Evolutionary conservation across 2,329 filamentous ascomycete species (phyloP).

Genomic region (Tolypocladium pustulatum): DNA sequence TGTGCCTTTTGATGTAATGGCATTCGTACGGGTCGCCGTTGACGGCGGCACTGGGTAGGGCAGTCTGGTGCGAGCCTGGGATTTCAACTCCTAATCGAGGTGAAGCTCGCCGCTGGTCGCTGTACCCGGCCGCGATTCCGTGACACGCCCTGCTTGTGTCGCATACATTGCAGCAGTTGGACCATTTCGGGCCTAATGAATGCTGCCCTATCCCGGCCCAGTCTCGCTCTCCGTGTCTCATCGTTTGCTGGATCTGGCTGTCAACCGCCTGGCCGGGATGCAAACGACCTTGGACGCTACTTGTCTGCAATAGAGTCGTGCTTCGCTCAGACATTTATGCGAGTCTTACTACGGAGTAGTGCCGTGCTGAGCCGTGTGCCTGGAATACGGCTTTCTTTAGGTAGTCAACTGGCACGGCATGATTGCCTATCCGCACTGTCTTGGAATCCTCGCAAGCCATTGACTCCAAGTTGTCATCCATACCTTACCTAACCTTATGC

Average conservation of each 20-base stretch:
- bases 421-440: background rate
- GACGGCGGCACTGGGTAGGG: background rate
- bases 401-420: background rate
- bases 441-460: background rate
- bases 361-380: no score
- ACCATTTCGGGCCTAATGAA: no score
- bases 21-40: background rate
- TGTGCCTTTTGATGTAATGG: background rate
- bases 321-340: background rate
- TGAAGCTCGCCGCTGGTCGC: background rate
- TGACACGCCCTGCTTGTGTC: no score
- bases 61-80: background rate
- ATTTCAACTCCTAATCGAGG: background rate
- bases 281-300: background rate
- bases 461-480: background rate
- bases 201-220: no score
- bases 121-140: no score
- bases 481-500: no score
- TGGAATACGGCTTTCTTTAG: no score
- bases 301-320: background rate
- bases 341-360: no score
- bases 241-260: background rate
- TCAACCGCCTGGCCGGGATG: background rate
- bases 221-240: background rate
- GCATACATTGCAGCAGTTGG: no score